Evolutionary conservation across 2,329 filamentous ascomycete species (phyloP), one percentile per base, ranked within the genome.

Genomic region (Alternaria brassicicola): DNA sequence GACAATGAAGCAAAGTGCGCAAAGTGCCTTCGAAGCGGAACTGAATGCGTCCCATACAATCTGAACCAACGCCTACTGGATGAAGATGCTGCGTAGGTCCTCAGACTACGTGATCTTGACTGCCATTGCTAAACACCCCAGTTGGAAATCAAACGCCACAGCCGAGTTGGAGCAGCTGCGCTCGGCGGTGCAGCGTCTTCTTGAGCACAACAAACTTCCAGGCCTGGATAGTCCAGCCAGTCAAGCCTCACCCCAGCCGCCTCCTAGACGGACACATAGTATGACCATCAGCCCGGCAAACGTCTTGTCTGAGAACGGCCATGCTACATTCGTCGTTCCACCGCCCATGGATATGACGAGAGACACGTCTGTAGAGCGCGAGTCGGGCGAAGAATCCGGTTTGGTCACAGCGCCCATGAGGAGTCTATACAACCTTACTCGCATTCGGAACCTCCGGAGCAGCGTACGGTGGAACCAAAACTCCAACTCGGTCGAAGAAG

Each of bases 11-110:
- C 66, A 7, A 75, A 74, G 50, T 75, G 73, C 53, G 69, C 70
- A 12, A 75, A 75, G 57, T 76, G 72, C 54, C 58, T 74, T 50
- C 69, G 73, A 42, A 68, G 70, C 42, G 68, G 93, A 78, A 91
- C 91, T 61, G 96, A 95, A 76, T 99, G 95, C 78, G 88, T 93
- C 36, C 84, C 98, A 50, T 87, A 88, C 64, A 76, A 75, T 52
- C 64, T 72, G 46, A 69, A 72, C 46, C 72, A 76, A 50, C 69
- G 66, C 28, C 65, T 75, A 36, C 56, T 71, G 30, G 71, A 75
- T 25, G 73, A 75, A 60, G 73, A 76, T 52, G 67, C 67, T 17
- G 57, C 68, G 72, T 76, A 59, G 64, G 67, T 69, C 4, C 3
- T 46, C 25, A 2, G 12, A 15, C 9, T 38, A 28, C 12, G 9